Percentiles rank a stretch among this genome's conserved stretches.
Evolutionary conservation across 2,329 filamentous ascomycete genomes (phyloP).

Genomic region (Pseudogymnoascus sp.): DNA sequence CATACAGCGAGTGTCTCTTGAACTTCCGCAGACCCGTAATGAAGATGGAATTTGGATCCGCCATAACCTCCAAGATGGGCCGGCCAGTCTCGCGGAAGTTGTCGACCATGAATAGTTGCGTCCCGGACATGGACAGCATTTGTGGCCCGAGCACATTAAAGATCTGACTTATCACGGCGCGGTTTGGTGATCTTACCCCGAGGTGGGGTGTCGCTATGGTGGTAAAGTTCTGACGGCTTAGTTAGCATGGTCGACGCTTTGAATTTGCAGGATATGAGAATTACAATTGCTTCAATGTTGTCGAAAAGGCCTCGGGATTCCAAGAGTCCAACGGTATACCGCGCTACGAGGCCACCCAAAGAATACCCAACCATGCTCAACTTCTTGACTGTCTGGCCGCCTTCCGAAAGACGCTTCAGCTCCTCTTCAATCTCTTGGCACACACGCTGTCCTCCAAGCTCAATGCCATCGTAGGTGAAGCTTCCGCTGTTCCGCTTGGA

Average conservation of each 20-base stretch:
- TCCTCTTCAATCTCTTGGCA: conserved; percentile 61
- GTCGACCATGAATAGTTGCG: conserved; percentile 83
- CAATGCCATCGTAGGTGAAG: conserved; percentile 65
- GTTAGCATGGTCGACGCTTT: not conserved
- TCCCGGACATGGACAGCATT: conserved; percentile 73
- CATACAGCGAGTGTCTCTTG: conserved; percentile 68
- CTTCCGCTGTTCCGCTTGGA: conserved; percentile 67
- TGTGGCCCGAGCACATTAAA: conserved; percentile 82
- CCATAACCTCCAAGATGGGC: conserved; percentile 72
- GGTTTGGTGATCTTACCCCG: conserved; percentile 64
- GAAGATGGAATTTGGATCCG: conserved; percentile 80
- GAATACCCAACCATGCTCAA: conserved; percentile 87
- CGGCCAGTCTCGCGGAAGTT: conserved; percentile 74
- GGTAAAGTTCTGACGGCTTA: conserved; percentile 63
- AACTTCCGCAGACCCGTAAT: conserved; percentile 72
- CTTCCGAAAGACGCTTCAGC: conserved; percentile 46
- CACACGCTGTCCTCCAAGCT: conserved; percentile 59
- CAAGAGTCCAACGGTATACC: conserved; percentile 80
- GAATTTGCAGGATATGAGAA: conserved; percentile 16
- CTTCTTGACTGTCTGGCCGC: conserved; percentile 68
- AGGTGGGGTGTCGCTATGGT: conserved; percentile 85
- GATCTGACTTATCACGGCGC: conserved; percentile 57
- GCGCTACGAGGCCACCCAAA: conserved; percentile 75
- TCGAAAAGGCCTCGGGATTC: conserved; percentile 76
- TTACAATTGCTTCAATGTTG: conserved; percentile 66